Conservation (phyloP, 495 filamentous ascomycete genomes). For the Parathielavia hyrcaniae region DNA sequence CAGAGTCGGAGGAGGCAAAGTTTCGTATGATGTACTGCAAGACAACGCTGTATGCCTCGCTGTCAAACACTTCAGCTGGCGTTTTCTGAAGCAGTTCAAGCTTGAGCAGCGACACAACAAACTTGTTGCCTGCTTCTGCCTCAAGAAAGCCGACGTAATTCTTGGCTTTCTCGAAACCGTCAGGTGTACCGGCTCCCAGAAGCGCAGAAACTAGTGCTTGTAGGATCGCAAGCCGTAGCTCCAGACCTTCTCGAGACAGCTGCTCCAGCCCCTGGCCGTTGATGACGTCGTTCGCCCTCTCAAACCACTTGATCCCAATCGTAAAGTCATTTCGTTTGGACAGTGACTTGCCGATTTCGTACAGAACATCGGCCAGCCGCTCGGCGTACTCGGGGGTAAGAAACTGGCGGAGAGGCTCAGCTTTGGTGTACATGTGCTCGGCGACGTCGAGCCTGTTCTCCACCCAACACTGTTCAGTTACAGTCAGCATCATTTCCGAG, state of each 20-base stretch:
- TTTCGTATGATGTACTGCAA: constrained; percentile 51
- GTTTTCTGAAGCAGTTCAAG: constrained; percentile 55
- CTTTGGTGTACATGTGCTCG: constrained; percentile 66
- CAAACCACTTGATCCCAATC: constrained; percentile 65
- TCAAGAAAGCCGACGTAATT: constrained; percentile 54
- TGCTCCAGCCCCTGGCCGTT: constrained; percentile 48
- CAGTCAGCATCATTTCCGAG: constrained; percentile 4
- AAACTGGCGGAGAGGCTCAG: constrained; percentile 33
- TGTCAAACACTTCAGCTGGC: constrained; percentile 43
- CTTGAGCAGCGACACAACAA: constrained; percentile 61
- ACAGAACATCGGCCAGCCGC: constrained; percentile 62
- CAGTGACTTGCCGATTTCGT: constrained; percentile 63
- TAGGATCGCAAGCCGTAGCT: constrained; percentile 60
- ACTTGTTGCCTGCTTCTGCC: constrained; percentile 53
- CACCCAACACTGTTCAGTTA: constrained; percentile 56
- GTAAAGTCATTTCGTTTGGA: constrained; percentile 47
- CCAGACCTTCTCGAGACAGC: constrained; percentile 53
- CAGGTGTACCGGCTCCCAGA: constrained; percentile 42
- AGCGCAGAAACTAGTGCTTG: constrained; percentile 54
- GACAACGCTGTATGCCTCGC: constrained; percentile 45
- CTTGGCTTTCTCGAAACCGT: constrained; percentile 48
- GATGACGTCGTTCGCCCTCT: constrained; percentile 57
- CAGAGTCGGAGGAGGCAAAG: constrained; percentile 52
- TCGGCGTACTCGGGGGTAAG: constrained; percentile 52
- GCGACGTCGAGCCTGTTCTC: constrained; percentile 66